Evolutionary conservation across 2,329 filamentous ascomycete species (phyloP).

Genomic region (Acrodontium crateriforme): DNA sequence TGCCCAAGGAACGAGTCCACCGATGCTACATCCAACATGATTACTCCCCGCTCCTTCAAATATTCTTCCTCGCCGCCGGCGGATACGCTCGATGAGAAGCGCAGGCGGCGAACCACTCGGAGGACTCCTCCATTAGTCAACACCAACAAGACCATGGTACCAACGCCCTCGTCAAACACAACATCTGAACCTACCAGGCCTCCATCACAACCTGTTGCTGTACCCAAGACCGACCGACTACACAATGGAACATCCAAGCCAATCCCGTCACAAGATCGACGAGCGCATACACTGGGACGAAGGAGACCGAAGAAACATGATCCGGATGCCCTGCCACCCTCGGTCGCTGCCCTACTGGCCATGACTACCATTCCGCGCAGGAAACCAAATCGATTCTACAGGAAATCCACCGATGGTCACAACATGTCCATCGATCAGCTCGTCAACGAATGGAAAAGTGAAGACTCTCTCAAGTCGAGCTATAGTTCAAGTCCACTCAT

Average conservation of each 20-base stretch:
- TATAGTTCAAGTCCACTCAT: constrained; percentile 26
- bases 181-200: constrained; percentile 5
- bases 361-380: constrained; percentile 46
- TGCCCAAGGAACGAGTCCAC: not conserved
- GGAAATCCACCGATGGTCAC: constrained; percentile 26
- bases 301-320: constrained; percentile 20
- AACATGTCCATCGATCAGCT: constrained; percentile 43
- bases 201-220: constrained; percentile 9
- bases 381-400: constrained; percentile 24
- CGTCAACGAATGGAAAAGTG: constrained; percentile 40
- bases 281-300: constrained; percentile 10
- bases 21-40: not conserved
- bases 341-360: constrained; percentile 44
- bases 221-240: constrained; percentile 7
- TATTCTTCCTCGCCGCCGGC: constrained; percentile 24
- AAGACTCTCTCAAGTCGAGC: constrained; percentile 22
- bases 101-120: constrained; percentile 4
- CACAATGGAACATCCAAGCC: constrained; percentile 13
- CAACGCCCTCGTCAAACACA: constrained; percentile 1
- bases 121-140: constrained; percentile 1
- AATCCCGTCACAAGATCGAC: constrained; percentile 6
- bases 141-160: not conserved
- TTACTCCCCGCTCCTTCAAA: constrained; percentile 31
- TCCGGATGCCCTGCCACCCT: constrained; percentile 36
- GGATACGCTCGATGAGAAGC: constrained; percentile 9